Conservation (phyloP, 768 basidiomycete species). For the Hydnum rufescens region DNA sequence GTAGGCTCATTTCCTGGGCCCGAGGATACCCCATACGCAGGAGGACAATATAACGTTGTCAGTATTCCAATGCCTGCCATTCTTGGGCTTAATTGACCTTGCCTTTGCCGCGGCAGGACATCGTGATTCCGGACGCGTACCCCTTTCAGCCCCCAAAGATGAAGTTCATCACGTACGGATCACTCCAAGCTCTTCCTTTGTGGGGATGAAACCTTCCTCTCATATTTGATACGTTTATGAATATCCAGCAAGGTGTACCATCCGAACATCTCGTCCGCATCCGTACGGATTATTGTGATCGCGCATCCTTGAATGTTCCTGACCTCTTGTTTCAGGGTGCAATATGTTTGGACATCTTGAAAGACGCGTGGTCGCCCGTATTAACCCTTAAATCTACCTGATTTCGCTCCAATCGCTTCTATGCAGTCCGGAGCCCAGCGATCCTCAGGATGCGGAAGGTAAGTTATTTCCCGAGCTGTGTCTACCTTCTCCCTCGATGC, state of each 20-base stretch:
- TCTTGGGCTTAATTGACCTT: neutral
- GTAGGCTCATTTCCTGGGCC: constrained; percentile 84
- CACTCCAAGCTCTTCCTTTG: neutral
- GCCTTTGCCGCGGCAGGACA: constrained; percentile 36
- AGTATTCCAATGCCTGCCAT: constrained; percentile 18
- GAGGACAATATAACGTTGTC: constrained; percentile 81
- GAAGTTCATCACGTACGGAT: constrained; percentile 73
- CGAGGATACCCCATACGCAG: constrained; percentile 81
- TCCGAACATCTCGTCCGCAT: constrained; percentile 85
- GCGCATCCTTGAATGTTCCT: neutral
- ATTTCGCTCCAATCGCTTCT: constrained; percentile 87
- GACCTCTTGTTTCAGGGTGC: constrained; percentile 4
- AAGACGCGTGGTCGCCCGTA: constrained; percentile 90
- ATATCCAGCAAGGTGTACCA: constrained; percentile 57
- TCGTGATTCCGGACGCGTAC: constrained; percentile 78
- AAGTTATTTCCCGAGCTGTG: constrained; percentile 3
- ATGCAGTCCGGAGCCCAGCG: constrained; percentile 86
- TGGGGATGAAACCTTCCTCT: neutral
- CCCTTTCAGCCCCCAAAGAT: constrained; percentile 93
- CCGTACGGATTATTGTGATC: constrained; percentile 36
- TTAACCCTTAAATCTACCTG: constrained; percentile 91
- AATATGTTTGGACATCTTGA: constrained; percentile 22
- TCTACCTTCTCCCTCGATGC: neutral
- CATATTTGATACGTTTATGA: neutral
- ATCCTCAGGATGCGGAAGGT: constrained; percentile 88